Conservation (phyloP, 2,329 filamentous ascomycete genomes). For the Botrytis cinerea region DNA sequence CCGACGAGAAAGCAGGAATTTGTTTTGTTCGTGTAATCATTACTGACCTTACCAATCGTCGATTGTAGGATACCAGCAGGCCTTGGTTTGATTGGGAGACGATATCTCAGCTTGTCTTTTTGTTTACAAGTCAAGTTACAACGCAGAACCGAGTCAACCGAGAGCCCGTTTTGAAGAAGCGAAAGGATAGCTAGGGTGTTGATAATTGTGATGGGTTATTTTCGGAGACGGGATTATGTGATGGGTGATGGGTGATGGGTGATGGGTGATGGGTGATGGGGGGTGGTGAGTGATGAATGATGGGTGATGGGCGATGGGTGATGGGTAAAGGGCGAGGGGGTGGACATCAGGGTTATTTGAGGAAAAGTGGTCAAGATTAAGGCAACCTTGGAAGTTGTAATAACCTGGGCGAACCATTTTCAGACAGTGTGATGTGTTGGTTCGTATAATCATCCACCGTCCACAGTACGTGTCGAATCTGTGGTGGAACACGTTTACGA, state of each 20-base stretch:
- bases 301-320: neutral
- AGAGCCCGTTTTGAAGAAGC: conserved; percentile 18
- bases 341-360: conserved; percentile 23
- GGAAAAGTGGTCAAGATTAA: conserved; percentile 1
- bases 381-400: conserved; percentile 16
- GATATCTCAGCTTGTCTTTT: conserved; percentile 1
- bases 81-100: conserved; percentile 1
- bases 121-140: conserved; percentile 18
- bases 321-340: neutral
- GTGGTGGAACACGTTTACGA: conserved; percentile 24
- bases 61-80: neutral
- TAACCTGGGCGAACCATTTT: conserved; percentile 26
- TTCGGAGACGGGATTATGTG: neutral
- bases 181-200: neutral
- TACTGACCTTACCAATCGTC: conserved; percentile 9
- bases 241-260: neutral
- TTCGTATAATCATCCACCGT: conserved; percentile 10
- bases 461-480: conserved; percentile 21
- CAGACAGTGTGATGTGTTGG: conserved; percentile 21
- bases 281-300: neutral
- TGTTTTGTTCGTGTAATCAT: neutral
- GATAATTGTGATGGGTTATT: neutral
- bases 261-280: neutral
- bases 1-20: conserved; percentile 17
- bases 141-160: conserved; percentile 5